These are phyloP conservation scores for Penicillium bialowiezense DNA, from an alignment of 495 filamentous ascomycete species.

Conservation along the genomic window DNA sequence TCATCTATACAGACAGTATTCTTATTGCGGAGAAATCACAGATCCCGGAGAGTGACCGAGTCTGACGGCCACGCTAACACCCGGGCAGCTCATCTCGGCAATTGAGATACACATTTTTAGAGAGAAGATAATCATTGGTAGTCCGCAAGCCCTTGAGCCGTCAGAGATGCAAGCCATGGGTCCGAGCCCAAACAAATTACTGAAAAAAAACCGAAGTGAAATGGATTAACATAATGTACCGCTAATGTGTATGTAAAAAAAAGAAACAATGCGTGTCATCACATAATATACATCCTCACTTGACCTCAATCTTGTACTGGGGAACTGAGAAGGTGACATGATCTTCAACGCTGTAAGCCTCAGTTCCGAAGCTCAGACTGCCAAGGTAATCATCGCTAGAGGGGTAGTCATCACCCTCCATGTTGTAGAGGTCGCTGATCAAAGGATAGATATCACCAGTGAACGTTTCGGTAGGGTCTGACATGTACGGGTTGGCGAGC, in stretches of 20 bases:
- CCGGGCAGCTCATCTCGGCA: background rate
- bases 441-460: constrained; percentile 35
- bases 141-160: no score
- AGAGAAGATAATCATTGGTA: no score
- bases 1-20: background rate
- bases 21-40: background rate
- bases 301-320: constrained; percentile 29
- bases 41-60: background rate
- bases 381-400: constrained; percentile 30
- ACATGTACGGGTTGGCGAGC: constrained; percentile 12
- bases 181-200: no score
- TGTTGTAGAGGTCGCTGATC: constrained; percentile 27
- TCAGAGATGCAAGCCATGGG: background rate
- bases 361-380: constrained; percentile 36
- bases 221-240: constrained; percentile 2
- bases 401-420: constrained; percentile 20
- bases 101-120: background rate
- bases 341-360: constrained; percentile 23
- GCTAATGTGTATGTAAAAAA: background rate
- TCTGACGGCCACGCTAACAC: background rate
- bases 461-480: constrained; percentile 16
- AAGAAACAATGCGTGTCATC: constrained; percentile 1
- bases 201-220: background rate
- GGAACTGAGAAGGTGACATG: constrained; percentile 38
- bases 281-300: constrained; percentile 10